These are phyloP conservation scores for Monilinia fructigena DNA, from an alignment of 2,329 filamentous ascomycete species.

Conservation along the genomic window DNA sequence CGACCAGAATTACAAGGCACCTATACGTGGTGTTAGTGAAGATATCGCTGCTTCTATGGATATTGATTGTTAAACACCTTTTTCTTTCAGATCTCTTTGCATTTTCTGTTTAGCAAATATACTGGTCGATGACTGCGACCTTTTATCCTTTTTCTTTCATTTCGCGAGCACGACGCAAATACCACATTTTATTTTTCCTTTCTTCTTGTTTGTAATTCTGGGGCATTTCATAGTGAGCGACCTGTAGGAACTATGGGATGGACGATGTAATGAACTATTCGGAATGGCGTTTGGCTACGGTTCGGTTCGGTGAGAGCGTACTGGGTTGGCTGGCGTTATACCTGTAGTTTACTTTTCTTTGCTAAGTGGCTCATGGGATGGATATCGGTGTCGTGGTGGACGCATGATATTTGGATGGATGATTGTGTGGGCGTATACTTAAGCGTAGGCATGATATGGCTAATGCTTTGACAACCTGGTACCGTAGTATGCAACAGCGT, in stretches of 20 bases:
- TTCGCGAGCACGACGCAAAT: background rate
- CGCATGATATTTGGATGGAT: constrained; percentile 17
- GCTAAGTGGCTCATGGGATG: constrained; percentile 13
- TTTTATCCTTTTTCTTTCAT: background rate
- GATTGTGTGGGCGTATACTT: background rate
- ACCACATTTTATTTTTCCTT: constrained; percentile 14
- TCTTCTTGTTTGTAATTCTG: constrained; percentile 24
- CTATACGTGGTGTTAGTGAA: constrained; percentile 58
- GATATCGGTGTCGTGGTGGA: constrained; percentile 1
- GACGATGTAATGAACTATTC: constrained; percentile 16
- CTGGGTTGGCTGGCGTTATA: constrained; percentile 24
- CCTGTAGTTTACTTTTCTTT: constrained; percentile 18
- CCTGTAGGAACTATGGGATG: constrained; percentile 25
- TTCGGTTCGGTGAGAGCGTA: constrained; percentile 24
- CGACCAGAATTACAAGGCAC: constrained; percentile 46
- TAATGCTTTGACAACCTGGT: constrained; percentile 16
- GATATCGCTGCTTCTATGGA: constrained; percentile 64
- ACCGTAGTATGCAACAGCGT: background rate
- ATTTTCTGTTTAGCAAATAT: background rate
- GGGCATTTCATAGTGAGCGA: constrained; percentile 10
- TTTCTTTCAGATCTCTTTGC: constrained; percentile 6
- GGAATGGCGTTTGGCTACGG: constrained; percentile 23
- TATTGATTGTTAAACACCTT: constrained; percentile 45
- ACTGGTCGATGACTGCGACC: constrained; percentile 26
- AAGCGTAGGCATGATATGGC: background rate